Evolutionary conservation across 129 eudicot species (phyloP), one percentile per base, ranked within the genome.

Genomic region (Oenanthe sinensis): DNA sequence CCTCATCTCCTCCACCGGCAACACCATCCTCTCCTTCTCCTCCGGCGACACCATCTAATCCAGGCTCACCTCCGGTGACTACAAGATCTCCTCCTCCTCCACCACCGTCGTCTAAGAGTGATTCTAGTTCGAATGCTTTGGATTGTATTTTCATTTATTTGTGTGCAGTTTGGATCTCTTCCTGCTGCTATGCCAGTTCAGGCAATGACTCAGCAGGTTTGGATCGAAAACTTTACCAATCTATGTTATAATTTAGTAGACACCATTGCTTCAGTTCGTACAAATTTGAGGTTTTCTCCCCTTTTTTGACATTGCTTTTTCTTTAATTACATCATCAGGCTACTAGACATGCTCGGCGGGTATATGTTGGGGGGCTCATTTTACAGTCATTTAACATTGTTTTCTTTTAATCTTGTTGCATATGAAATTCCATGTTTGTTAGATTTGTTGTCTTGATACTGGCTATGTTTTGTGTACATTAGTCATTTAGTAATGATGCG

Each of bases 191-290:
- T 72, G 49, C 52, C 36, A 43, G 33, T 72, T 20, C 99, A 96
- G 77, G 97, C 99, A 16, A 96, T 96, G 99, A 96, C 99, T 81
- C 99, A 96, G 84, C 99, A 96, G 97, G 98, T 95, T 85, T 60
- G 82, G 74, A 48, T 60, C 15, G 58, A 30, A 33, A 80, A 50
- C 10, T 49, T 45, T 77, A 17, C 45, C 17, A 43, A 43, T 22
- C 50, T 71, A 43, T 39, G 58, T 54, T 48, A 46, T 58, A 28
- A 73, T 49, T 48, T 16, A 20, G 33, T 58, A 33, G 71, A 60
- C 19, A 30, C 47, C 6, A 68, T 30, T 22, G 8, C 47, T 63
- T 77, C 45, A 19, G 7, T 45, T 52, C 46, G 40, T 20, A 46
- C 30, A 58, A 6, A 4, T 52, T 50, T 50, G 22, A 50, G 58